phyloP scores from a whole-genome alignment of 2,329 filamentous ascomycete species.

The Scedosporium apiospermum region DNA sequence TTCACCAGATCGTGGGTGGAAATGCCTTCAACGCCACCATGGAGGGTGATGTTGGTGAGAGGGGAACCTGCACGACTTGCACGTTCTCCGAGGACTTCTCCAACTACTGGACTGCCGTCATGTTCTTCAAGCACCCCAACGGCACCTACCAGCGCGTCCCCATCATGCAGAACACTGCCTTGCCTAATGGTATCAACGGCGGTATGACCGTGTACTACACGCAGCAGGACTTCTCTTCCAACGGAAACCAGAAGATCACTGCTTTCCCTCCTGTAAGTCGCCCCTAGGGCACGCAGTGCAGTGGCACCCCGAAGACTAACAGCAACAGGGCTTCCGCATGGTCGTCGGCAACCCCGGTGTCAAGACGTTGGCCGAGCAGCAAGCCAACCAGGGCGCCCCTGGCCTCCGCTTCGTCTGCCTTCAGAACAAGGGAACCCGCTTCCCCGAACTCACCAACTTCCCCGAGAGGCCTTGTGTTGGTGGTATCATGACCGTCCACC shows the following conservation, averaged over 20 bases:
- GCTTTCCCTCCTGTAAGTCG: slow-evolving; percentile 35
- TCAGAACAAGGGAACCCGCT: slow-evolving; percentile 25
- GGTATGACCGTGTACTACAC: slow-evolving; percentile 39
- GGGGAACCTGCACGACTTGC: slow-evolving; percentile 9
- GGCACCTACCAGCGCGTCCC: slow-evolving; percentile 11
- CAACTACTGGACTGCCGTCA: slow-evolving; percentile 12
- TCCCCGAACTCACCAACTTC: slow-evolving; percentile 37
- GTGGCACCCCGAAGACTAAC: slow-evolving; percentile 8
- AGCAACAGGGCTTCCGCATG: slow-evolving; percentile 34
- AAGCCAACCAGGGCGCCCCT: slow-evolving; percentile 24
- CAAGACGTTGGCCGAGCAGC: slow-evolving; percentile 22
- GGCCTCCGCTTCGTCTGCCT: slow-evolving; percentile 30
- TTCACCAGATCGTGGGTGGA: slow-evolving; percentile 50
- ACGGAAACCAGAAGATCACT: slow-evolving; percentile 25
- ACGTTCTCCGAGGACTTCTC: slow-evolving; percentile 11
- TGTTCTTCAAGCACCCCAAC: slow-evolving; percentile 10
- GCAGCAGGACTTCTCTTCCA: slow-evolving; percentile 14
- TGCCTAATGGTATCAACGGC: slow-evolving; percentile 19
- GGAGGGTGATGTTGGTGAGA: slow-evolving; percentile 16
- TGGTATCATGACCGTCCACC: slow-evolving; percentile 43
- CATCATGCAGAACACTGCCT: slow-evolving; percentile 8
- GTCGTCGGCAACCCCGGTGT: slow-evolving; percentile 30
- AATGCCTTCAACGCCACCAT: slow-evolving; percentile 36
- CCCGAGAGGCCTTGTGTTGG: slow-evolving; percentile 34
- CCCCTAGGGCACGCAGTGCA: too few relatives aligned